These are phyloP conservation scores for Cystobasidium pallidum DNA, from an alignment of 1,284 basidiomycete genomes.

Conservation along the genomic window DNA sequence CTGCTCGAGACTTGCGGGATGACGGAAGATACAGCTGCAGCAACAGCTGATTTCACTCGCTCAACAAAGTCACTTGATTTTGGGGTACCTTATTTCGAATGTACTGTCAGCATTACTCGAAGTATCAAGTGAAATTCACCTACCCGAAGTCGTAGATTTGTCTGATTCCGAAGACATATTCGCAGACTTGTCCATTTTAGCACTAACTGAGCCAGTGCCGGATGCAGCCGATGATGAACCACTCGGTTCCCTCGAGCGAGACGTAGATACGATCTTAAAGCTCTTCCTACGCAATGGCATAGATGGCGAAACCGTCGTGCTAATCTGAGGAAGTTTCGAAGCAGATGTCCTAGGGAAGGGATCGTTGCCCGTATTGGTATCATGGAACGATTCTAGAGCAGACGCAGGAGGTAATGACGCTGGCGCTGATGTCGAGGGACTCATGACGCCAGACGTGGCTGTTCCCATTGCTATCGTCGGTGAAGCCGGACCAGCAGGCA, in stretches of 20 bases:
- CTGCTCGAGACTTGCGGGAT: not conserved
- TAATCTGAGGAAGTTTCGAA: constrained; percentile 39
- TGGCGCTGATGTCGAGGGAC: constrained; percentile 39
- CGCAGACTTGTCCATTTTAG: constrained; percentile 6
- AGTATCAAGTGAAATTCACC: not conserved
- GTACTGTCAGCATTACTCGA: not conserved
- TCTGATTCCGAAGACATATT: constrained; percentile 11
- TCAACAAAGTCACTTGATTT: constrained; percentile 19
- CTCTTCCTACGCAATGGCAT: constrained; percentile 42
- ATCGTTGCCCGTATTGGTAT: not conserved
- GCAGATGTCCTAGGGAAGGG: constrained; percentile 11
- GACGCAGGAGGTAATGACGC: constrained; percentile 22
- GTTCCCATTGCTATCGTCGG: not conserved
- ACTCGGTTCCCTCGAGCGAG: constrained; percentile 6
- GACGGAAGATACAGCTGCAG: constrained; percentile 1
- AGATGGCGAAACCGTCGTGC: constrained; percentile 39
- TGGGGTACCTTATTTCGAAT: constrained; percentile 16
- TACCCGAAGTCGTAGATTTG: constrained; percentile 4
- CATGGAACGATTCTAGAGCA: not conserved
- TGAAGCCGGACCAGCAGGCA: constrained; percentile 6
- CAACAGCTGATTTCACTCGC: constrained; percentile 6
- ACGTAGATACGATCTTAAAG: constrained; percentile 43
- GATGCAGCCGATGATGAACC: constrained; percentile 2
- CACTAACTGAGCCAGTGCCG: not conserved
- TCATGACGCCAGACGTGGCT: not conserved